phyloP scores from a whole-genome alignment of 2,329 filamentous ascomycete genomes.

The Cryphonectria parasitica region DNA sequence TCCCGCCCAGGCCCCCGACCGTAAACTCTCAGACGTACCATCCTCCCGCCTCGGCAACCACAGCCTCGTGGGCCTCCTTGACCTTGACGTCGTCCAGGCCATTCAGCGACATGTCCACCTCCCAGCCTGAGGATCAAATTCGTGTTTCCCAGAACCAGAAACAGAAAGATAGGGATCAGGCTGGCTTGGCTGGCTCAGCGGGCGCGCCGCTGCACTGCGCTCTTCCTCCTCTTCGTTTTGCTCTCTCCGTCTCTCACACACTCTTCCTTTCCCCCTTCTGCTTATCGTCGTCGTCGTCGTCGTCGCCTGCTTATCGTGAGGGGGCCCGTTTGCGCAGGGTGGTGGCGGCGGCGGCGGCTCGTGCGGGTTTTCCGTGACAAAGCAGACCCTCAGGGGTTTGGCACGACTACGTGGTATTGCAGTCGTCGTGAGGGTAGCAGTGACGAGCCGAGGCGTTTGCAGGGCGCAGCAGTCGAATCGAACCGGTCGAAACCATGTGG shows the following conservation, averaged over 20 bases:
- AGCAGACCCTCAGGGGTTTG: conserved; percentile 24
- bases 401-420: conserved; percentile 1
- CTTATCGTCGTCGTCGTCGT: not conserved
- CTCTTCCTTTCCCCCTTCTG: not conserved
- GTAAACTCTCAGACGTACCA: conserved; percentile 67
- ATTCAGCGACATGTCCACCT: conserved; percentile 83
- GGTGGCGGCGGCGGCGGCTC: not conserved
- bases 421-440: conserved; percentile 4
- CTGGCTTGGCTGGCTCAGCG: not conserved
- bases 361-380: not conserved
- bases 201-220: conserved; percentile 1
- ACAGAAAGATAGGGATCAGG: not conserved
- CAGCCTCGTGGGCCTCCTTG: conserved; percentile 81
- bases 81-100: conserved; percentile 83
- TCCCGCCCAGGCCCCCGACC: conserved; percentile 14
- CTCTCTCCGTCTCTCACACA: no score
- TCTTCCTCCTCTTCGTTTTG: conserved; percentile 8
- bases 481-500: conserved; percentile 25
- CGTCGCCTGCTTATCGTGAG: not conserved
- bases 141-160: not conserved
- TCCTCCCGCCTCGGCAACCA: conserved; percentile 83
- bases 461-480: conserved; percentile 22
- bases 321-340: not conserved
- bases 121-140: not conserved
- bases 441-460: conserved; percentile 21